Evolutionary conservation across 345 rosid genomes (phyloP).

Genomic region (Corymbia maculata): DNA sequence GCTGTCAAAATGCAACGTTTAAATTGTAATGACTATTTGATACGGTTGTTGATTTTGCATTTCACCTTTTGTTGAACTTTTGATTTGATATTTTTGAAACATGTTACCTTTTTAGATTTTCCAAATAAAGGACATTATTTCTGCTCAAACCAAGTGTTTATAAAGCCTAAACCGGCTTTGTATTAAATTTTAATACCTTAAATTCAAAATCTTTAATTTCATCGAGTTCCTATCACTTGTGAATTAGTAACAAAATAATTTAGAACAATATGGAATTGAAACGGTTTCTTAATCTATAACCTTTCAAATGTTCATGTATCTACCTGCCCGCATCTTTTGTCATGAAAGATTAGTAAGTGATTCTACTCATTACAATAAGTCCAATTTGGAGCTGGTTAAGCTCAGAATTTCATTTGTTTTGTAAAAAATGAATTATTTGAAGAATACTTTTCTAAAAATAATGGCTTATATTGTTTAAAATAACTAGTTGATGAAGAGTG

Average conservation of each 20-base stretch:
- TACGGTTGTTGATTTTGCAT: not conserved
- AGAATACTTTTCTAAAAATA: too few relatives aligned
- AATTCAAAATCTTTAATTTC: not conserved
- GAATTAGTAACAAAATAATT: not conserved
- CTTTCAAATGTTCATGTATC: not conserved
- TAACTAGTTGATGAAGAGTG: too few relatives aligned
- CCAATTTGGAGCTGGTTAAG: fast-evolving
- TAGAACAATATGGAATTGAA: not conserved
- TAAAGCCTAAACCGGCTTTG: not conserved
- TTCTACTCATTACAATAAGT: not conserved
- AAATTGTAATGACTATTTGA: not conserved
- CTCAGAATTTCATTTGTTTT: not conserved
- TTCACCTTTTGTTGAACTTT: not conserved
- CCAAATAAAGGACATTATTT: not conserved
- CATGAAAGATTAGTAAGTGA: not conserved
- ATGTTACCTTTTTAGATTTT: not conserved
- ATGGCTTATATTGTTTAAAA: too few relatives aligned
- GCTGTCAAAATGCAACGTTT: not conserved
- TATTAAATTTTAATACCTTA: not conserved
- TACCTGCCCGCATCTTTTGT: not conserved
- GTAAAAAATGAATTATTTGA: too few relatives aligned
- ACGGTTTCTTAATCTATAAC: not conserved
- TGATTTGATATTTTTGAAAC: not conserved
- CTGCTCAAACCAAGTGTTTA: not conserved
- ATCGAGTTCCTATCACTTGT: not conserved